Base-by-base conservation (phyloP, 176 grass and related monocot species). In the Carex parvula region DNA sequence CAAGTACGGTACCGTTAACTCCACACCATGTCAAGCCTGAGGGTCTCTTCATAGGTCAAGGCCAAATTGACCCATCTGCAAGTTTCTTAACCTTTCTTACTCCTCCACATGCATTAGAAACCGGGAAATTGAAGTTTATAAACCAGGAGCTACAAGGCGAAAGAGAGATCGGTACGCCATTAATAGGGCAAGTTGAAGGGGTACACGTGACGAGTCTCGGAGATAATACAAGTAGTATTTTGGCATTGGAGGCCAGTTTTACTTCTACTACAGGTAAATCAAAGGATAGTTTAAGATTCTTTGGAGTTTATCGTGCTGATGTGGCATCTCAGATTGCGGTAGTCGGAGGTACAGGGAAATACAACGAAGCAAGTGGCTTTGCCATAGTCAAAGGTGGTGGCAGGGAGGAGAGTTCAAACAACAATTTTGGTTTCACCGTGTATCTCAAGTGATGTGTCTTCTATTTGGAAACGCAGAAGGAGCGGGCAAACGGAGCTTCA, bases 301-400 rank as follows among this genome's bases (percentile, higher is more conserved):
- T 99, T 24, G 91, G 93, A 9, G 64, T 91, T 15, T 86, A 62
- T 73, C 84, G 18, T 0, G 52, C 86, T 1, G 70, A 48, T 29
- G 59, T 60, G 9, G 26, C 58, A 87, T 91, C 90, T 9, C 91
- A 94, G 17, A 78, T 99, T 64, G 86, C 93, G 1, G 85, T 99
- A 1, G 85, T 99, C 39, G 88, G 96, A 79, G 96, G 93, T 70
- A 88, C 88, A 15, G 91, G 91, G 1, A 84, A 84, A 56, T 95
- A 87, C 55, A 21, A 79, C 24, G 56, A 83, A 4, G 83, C 78
- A 16, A 79, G 89, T 9, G 96, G 93, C 5, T 86, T 94, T 39
- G 88, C 93, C 4, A 64, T 87, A 48, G 52, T 93, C 73, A 85
- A 79, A 60, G 61, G 37, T 7, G 73, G 46, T 11, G 60, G 70